Evolutionary conservation across 805 yeast species (phyloP).

Genomic region (Scheffersomyces stipitis): DNA sequence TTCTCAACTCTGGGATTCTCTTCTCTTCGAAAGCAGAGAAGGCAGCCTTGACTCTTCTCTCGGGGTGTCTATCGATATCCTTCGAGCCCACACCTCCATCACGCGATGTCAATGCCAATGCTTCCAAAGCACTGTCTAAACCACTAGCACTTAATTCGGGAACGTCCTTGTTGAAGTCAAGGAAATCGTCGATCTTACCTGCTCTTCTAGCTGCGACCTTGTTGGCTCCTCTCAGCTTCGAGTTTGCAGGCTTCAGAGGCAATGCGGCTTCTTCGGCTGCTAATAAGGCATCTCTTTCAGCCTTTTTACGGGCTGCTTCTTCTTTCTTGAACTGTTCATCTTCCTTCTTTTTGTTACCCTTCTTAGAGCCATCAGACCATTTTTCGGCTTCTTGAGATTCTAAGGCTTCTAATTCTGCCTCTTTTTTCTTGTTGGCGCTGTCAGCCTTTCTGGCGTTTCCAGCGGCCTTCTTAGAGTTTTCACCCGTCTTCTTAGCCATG

Average conservation of each 20-base stretch:
- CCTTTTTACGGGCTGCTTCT: slow-evolving; percentile 75
- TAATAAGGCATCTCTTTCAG: slow-evolving; percentile 72
- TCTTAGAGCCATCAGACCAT: slow-evolving; percentile 75
- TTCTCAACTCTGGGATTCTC: slow-evolving; percentile 68
- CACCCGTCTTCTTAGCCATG: slow-evolving; percentile 51
- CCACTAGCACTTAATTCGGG: slow-evolving; percentile 68
- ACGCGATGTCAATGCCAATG: slow-evolving; percentile 62
- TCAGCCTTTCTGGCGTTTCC: slow-evolving; percentile 71
- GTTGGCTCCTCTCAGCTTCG: slow-evolving; percentile 65
- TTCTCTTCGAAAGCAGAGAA: slow-evolving; percentile 66
- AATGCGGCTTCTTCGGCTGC: slow-evolving; percentile 63
- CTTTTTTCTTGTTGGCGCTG: slow-evolving; percentile 55
- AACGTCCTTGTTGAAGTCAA: slow-evolving; percentile 49
- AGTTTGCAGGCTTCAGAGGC: slow-evolving; percentile 53
- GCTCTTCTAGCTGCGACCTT: slow-evolving; percentile 61
- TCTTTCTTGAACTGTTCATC: slow-evolving; percentile 68
- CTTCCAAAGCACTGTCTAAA: slow-evolving; percentile 76
- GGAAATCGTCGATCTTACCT: slow-evolving; percentile 67
- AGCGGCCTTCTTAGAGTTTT: slow-evolving; percentile 56
- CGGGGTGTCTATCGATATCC: slow-evolving; percentile 83
- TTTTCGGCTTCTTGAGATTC: slow-evolving; percentile 58
- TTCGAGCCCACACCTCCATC: slow-evolving; percentile 57
- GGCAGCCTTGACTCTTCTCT: slow-evolving; percentile 84
- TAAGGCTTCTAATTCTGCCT: slow-evolving; percentile 45
- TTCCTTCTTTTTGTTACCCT: slow-evolving; percentile 66